Base-by-base conservation (phyloP, 148 eudicot species). In the Silene conica region DNA sequence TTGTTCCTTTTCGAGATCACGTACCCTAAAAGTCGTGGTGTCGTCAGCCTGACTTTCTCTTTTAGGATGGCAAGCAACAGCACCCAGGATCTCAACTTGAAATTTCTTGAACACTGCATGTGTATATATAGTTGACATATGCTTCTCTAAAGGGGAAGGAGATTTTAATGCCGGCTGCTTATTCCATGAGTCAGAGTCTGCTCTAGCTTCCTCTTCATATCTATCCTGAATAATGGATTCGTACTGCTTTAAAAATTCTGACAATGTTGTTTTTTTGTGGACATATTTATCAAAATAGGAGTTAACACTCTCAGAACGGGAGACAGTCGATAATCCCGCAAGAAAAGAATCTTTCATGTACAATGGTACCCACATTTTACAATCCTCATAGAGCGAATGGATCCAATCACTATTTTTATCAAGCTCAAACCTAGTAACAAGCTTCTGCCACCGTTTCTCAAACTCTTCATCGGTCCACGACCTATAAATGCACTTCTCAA, bases 61-160 rank as follows among this genome's bases (percentile, higher is more conserved):
- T 83, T 85, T 90, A 77, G 96, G 98, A 79, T 76, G 79, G 73
- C 98, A 95, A 74, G 98, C 98, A 71, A 86, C 86, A 28, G 92
- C 92, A 79, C 98, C 98, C 81, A 95, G 75, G 70, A 92, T 97
- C 80, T 95, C 98, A 68, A 69, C 80, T 77, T 95, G 98, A 76
- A 92, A 90, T 74, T 89, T 95, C 84, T 82, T 95, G 74, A 95
- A 95, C 28, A 95, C 88, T 20, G 90, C 86, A 78, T 88, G 83
- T 20, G 98, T 90, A 69, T 92, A 95, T 38, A 87, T 23, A 34
- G 77, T 74, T 50, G 96, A 88, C 73, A 87, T 74, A 20, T 95
- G 98, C 84, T 95, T 95, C 87, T 95, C 98, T 56, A 95, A 87
- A 68, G 98, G 98, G 60, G 98, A 95, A 60, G 98, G 98, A 73